A percentile compares a stretch with the other conserved stretches of the same genome.
These are phyloP conservation scores for Leccinum truebloodii DNA, from an alignment of 768 basidiomycete species.

Conservation along the genomic window DNA sequence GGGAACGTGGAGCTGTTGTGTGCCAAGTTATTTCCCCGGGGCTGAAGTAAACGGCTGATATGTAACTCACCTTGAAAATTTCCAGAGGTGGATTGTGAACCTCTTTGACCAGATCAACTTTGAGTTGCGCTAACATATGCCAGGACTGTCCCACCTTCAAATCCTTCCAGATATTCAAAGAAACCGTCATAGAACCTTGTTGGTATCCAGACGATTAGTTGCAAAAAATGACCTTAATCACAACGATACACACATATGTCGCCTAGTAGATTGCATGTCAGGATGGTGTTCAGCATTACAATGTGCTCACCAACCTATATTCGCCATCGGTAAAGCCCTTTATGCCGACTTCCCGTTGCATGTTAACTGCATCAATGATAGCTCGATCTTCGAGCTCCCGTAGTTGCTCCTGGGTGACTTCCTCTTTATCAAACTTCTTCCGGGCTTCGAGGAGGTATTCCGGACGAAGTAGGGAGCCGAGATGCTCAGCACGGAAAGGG, in stretches of 20 bases:
- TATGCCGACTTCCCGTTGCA: slow-evolving; percentile 43
- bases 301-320: slow-evolving; percentile 32
- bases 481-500: slow-evolving; percentile 47
- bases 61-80: slow-evolving; percentile 25
- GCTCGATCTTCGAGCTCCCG: slow-evolving; percentile 41
- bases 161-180: slow-evolving; percentile 28
- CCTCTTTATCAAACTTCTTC: slow-evolving; percentile 35
- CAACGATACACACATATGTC: slow-evolving; percentile 24
- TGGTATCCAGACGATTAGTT: background rate
- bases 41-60: too few species aligned
- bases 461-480: slow-evolving; percentile 47
- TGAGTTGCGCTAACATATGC: background rate
- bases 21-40: background rate
- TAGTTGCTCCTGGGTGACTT: slow-evolving; percentile 37
- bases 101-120: slow-evolving; percentile 17
- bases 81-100: slow-evolving; percentile 24
- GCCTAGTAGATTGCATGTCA: slow-evolving; percentile 20
- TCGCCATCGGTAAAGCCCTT: slow-evolving; percentile 46
- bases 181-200: slow-evolving; percentile 32
- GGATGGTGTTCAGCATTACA: background rate
- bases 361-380: slow-evolving; percentile 36
- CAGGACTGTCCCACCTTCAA: slow-evolving; percentile 21
- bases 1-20: slow-evolving; percentile 26
- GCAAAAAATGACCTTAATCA: background rate
- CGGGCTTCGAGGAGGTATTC: slow-evolving; percentile 39